Base-by-base conservation (phyloP, 805 yeast species). In the Spathaspora hagerdaliae region DNA sequence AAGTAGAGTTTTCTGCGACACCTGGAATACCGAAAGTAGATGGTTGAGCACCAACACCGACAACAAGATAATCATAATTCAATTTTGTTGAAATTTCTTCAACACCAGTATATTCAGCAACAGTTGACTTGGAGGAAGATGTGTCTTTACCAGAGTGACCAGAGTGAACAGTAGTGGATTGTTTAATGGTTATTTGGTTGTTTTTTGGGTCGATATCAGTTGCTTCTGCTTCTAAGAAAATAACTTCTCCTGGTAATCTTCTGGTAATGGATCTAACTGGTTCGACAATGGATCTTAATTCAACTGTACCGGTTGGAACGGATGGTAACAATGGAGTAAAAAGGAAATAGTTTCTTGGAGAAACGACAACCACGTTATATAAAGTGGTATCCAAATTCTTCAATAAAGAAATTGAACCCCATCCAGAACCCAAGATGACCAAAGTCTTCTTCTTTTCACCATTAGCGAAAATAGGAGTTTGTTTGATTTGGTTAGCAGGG, bases 291-390 rank as follows among this genome's bases (percentile, higher is more conserved):
- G 97, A 91, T 66, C 94, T 87, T 53, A 80, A 67, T 59, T 88
- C 96, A 48, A 89, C 82, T 42, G 96, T 87, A 52, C 97, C 97
- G 34, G 96, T 91, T 46, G 97, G 96, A 55, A 92, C 87, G 26
- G 96, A 87, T 39, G 98, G 97, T 57, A 91, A 76, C 63, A 91
- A 74, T n/a, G 98, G 97, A 47, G 98, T 91, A 77, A 92, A 91
- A 58, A 91, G 75, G 71, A 91, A 90, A 75, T 88, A 92, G 75
- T 91, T 92, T 73, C 97, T 82, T 51, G 98, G 97, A 36, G 96
- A 88, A 39, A 91, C 86, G 46, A 91, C 82, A 41, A 89, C 82
- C 42, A 91, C 97, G 62, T 92, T 88, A 71, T 89, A 91, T 64
- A 84, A 74, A 40, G 91, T 74, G 36, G 97, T 85, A 64, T 91